Conservation (phyloP, 257 asterid genomes). For the Jasminum sambac region DNA sequence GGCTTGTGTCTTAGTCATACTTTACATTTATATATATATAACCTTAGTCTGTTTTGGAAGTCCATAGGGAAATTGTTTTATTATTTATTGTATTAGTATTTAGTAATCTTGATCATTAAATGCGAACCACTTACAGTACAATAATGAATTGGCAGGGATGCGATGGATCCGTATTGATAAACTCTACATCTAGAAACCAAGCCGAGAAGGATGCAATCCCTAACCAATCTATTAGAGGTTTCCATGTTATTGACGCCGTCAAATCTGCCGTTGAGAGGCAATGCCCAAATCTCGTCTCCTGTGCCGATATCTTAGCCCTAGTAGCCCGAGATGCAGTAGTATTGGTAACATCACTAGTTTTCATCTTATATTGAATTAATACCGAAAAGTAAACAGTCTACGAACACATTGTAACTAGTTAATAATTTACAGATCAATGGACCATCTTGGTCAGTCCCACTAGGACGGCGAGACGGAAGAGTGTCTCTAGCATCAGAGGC, state of each 20-base stretch:
- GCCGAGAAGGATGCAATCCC: conserved; percentile 65
- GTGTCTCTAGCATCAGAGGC: conserved; percentile 53
- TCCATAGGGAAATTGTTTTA: no score
- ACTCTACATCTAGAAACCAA: conserved; percentile 41
- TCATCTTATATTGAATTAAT: no score
- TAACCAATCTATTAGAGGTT: conserved; percentile 55
- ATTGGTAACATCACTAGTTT: conserved; percentile 32
- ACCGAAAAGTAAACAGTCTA: neutral
- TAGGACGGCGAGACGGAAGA: conserved; percentile 77
- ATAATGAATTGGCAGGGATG: conserved; percentile 44
- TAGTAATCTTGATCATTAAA: no score
- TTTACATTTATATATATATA: no score
- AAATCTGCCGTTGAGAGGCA: conserved; percentile 51
- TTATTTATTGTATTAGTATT: no score
- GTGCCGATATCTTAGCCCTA: conserved; percentile 66
- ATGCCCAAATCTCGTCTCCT: conserved; percentile 61
- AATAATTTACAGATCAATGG: conserved; percentile 47
- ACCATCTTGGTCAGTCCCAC: conserved; percentile 64
- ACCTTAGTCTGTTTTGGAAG: no score
- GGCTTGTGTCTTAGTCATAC: no score
- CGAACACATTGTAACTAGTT: neutral
- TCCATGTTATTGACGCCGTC: conserved; percentile 59
- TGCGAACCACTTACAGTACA: no score
- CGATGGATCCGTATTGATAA: conserved; percentile 61
- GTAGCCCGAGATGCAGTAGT: conserved; percentile 62